A percentile compares a stretch with the other conserved stretches of the same genome.
Conservation (phyloP, 345 rosid species). For the Eucalyptus curtisii region DNA sequence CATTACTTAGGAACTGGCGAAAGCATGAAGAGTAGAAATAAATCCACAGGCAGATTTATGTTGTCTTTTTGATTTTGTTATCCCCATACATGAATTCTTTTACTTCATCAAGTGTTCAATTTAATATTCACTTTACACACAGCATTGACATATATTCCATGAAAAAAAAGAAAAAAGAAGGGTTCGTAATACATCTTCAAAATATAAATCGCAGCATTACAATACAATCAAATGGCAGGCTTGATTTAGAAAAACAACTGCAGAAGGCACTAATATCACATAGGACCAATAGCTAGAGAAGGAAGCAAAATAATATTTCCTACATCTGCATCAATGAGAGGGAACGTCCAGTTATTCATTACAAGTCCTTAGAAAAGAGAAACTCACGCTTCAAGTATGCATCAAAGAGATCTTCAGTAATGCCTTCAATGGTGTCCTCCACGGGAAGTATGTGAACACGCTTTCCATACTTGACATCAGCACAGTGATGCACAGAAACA, state of each 20-base stretch:
- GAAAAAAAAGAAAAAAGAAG: neutral
- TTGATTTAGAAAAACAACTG: neutral
- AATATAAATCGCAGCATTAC: neutral
- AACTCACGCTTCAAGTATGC: conserved; percentile 91
- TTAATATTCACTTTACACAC: neutral
- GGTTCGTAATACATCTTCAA: neutral
- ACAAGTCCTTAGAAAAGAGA: neutral
- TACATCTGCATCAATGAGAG: neutral
- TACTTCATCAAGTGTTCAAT: neutral
- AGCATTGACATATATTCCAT: neutral
- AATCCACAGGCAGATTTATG: neutral
- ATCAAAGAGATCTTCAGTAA: conserved; percentile 86
- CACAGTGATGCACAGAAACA: conserved; percentile 79
- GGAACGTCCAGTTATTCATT: neutral
- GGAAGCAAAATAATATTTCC: neutral
- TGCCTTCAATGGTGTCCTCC: conserved; percentile 88
- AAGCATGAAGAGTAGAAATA: neutral
- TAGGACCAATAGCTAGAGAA: neutral
- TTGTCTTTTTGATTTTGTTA: neutral
- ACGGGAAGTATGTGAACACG: conserved; percentile 91
- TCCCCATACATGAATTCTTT: neutral
- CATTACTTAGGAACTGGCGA: neutral
- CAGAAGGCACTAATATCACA: neutral
- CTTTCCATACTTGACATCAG: conserved; percentile 87
- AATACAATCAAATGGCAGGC: neutral